Conservation (phyloP, 2,329 filamentous ascomycete species). For the Fusarium keratoplasticum region DNA sequence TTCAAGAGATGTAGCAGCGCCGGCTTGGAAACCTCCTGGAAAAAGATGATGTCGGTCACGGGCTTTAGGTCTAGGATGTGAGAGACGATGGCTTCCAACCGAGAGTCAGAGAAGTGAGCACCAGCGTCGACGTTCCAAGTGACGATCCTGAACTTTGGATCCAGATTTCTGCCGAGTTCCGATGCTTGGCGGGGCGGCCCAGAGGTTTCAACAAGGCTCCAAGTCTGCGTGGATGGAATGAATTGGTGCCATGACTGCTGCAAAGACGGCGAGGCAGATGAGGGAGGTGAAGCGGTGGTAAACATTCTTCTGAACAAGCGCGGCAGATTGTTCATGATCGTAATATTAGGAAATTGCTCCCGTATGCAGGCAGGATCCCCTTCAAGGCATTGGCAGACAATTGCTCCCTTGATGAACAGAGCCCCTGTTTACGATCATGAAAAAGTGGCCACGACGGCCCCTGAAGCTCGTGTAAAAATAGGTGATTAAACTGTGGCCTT, state of each 20-base stretch:
- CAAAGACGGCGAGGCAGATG: neutral
- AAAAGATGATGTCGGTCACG: slow-evolving; percentile 11
- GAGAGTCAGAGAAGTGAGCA: slow-evolving; percentile 15
- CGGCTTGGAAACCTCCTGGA: slow-evolving; percentile 26
- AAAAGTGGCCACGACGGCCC: slow-evolving; percentile 18
- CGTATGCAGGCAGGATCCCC: neutral
- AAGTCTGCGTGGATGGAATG: slow-evolving; percentile 10
- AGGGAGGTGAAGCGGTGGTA: neutral
- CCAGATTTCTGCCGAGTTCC: slow-evolving; percentile 33
- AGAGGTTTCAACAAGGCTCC: slow-evolving; percentile 11
- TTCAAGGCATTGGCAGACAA: neutral
- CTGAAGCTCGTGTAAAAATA: slow-evolving; percentile 32
- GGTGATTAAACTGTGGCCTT: slow-evolving; percentile 1
- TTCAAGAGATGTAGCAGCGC: slow-evolving; percentile 42
- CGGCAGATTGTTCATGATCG: neutral
- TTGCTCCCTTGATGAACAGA: neutral
- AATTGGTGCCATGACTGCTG: slow-evolving; percentile 17
- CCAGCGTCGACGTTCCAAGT: slow-evolving; percentile 51
- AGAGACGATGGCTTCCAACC: slow-evolving; percentile 46
- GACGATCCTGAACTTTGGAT: slow-evolving; percentile 33
- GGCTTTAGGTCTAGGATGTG: slow-evolving; percentile 21
- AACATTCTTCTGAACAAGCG: neutral
- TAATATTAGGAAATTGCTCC: slow-evolving; percentile 17
- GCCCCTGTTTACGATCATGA: slow-evolving; percentile 21
- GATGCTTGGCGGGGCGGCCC: slow-evolving; percentile 21